These are phyloP conservation scores for Podospora bellae-mahoneyi DNA, from an alignment of 495 filamentous ascomycete genomes.

Conservation along the genomic window DNA sequence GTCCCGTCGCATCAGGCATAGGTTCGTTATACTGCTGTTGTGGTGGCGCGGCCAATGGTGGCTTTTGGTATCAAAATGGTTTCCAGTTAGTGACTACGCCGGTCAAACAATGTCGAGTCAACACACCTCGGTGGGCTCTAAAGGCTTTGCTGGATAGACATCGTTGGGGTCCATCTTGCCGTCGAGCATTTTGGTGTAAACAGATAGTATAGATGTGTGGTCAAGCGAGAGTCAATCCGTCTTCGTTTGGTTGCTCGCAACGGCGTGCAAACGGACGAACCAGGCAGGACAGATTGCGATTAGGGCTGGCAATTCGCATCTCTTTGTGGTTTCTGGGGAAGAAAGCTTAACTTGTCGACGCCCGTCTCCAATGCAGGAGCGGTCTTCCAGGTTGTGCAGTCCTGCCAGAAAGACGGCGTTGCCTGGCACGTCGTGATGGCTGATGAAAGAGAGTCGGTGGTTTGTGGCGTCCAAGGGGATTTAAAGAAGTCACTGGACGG, in stretches of 20 bases:
- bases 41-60: neutral
- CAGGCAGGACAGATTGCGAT: neutral
- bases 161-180: neutral
- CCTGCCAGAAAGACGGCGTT: neutral
- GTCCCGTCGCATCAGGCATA: neutral
- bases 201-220: neutral
- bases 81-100: neutral
- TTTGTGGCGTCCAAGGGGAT: no score
- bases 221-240: no score
- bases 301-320: neutral
- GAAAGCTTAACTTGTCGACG: neutral
- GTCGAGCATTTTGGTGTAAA: neutral
- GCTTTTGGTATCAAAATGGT: neutral
- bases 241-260: neutral
- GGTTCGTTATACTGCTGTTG: neutral
- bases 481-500: no score
- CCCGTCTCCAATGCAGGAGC: neutral
- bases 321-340: neutral
- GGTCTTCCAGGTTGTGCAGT: neutral
- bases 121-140: neutral
- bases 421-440: no score
- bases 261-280: neutral
- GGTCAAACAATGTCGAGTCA: neutral
- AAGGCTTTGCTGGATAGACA: neutral
- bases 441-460: no score